Conservation (phyloP, 306 rosid genomes). For the Datisca glomerata region DNA sequence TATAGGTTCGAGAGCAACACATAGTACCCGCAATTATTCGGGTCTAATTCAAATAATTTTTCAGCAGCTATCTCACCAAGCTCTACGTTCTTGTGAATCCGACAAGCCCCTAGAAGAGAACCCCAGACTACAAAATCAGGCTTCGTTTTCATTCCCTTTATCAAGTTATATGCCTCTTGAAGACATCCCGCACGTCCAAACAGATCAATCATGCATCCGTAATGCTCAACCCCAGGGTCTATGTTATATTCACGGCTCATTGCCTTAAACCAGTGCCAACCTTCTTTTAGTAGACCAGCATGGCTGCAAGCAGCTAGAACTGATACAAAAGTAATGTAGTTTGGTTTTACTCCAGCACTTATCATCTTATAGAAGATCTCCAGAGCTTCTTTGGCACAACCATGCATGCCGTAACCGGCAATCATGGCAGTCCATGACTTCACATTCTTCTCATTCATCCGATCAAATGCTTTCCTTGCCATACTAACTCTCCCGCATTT, state of each 20-base stretch:
- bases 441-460: constrained; percentile 46
- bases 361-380: constrained; percentile 43
- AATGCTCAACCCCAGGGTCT: constrained; percentile 57
- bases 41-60: constrained; percentile 48
- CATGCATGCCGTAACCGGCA: constrained; percentile 67
- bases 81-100: constrained; percentile 53
- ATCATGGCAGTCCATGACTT: constrained; percentile 63
- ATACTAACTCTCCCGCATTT: constrained; percentile 49
- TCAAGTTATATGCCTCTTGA: constrained; percentile 44
- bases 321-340: constrained; percentile 44
- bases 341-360: constrained; percentile 35
- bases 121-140: constrained; percentile 64
- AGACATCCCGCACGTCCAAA: constrained; percentile 62
- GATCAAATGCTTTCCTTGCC: constrained; percentile 56
- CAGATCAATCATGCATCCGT: too few relatives aligned
- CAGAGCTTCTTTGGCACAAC: constrained; percentile 41
- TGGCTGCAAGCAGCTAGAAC: constrained; percentile 63
- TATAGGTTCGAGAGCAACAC: constrained; percentile 57
- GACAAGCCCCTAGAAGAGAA: constrained; percentile 58
- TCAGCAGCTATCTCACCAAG: constrained; percentile 60
- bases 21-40: constrained; percentile 53
- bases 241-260: constrained; percentile 36
- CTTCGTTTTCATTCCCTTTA: constrained; percentile 43
- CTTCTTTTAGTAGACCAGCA: constrained; percentile 57
- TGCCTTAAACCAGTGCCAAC: constrained; percentile 53